Evolutionary conservation across 1,284 basidiomycete species (phyloP).

Genomic region (Coriolopsis trogii): DNA sequence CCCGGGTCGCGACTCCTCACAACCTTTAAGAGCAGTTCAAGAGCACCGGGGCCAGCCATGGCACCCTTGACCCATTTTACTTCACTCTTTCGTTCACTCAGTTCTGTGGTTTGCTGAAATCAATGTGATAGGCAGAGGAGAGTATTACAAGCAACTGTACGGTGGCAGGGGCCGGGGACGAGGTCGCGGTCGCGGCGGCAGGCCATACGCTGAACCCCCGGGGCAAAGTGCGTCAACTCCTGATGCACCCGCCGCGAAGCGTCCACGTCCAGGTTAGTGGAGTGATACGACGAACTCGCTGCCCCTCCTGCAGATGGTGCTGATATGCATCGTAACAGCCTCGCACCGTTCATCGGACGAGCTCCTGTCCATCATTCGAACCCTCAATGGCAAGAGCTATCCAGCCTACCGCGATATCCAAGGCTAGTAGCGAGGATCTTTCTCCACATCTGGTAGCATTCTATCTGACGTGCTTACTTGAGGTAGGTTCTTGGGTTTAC

Average conservation of each 20-base stretch:
- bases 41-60: too few species aligned
- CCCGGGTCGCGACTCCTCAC: too few species aligned
- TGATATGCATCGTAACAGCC: neutral
- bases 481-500: constrained; percentile 18
- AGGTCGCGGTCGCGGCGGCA: constrained; percentile 5
- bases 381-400: constrained; percentile 25
- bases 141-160: constrained; percentile 27
- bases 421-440: too few species aligned
- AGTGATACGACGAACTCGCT: neutral
- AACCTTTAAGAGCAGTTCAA: too few species aligned
- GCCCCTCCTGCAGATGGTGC: neutral
- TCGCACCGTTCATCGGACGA: constrained; percentile 6
- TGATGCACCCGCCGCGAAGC: neutral
- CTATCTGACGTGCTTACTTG: neutral
- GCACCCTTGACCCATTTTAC: too few species aligned
- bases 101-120: too few species aligned
- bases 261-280: neutral
- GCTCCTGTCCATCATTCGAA: constrained; percentile 9
- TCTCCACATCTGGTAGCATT: neutral
- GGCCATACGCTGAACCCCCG: neutral
- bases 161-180: constrained; percentile 16
- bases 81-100: too few species aligned
- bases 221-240: neutral
- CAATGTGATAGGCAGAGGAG: constrained; percentile 27
- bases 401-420: constrained; percentile 28